phyloP scores from a whole-genome alignment of 2,329 filamentous ascomycete species.

The Sporothrix schenckii region DNA sequence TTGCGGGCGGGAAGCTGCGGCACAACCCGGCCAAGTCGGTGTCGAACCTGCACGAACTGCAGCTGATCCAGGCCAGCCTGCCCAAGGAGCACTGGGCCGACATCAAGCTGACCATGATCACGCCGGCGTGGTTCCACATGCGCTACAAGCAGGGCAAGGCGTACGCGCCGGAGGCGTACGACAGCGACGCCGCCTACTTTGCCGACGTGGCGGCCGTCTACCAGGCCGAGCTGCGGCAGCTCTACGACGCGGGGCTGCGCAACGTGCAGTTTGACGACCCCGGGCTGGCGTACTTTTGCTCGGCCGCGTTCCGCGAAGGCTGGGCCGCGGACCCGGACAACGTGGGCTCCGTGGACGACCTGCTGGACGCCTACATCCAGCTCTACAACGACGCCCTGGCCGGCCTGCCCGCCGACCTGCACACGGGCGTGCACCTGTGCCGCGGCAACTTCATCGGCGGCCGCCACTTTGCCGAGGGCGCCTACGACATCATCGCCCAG shows the following conservation, averaged over 20 bases:
- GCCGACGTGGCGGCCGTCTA: conserved; percentile 56
- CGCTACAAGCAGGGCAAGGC: conserved; percentile 55
- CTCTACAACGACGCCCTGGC: conserved; percentile 72
- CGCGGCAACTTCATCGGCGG: conserved; percentile 63
- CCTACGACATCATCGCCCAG: conserved; percentile 65
- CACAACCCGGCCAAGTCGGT: conserved; percentile 49
- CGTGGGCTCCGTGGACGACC: conserved; percentile 63
- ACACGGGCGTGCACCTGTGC: conserved; percentile 71
- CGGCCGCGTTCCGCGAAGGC: conserved; percentile 65
- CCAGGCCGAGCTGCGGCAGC: conserved; percentile 51
- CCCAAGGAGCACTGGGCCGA: conserved; percentile 54
- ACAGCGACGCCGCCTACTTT: conserved; percentile 54
- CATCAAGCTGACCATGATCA: conserved; percentile 65
- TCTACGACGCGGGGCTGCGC: conserved; percentile 55
- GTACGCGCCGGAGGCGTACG: conserved; percentile 53
- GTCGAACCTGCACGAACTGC: conserved; percentile 52
- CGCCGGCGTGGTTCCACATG: conserved; percentile 65
- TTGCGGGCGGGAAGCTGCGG: conserved; percentile 53
- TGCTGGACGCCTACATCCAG: conserved; percentile 70
- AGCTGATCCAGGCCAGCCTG: conserved; percentile 60
- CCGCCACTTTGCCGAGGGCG: conserved; percentile 65
- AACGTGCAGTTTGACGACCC: conserved; percentile 65
- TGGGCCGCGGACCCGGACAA: conserved; percentile 63
- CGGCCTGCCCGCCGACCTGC: conserved; percentile 64
- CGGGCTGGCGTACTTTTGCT: conserved; percentile 67